Evolutionary conservation across 768 basidiomycete genomes (phyloP), one percentile per base, ranked within the genome.

Genomic region (Termitomyces sp.): DNA sequence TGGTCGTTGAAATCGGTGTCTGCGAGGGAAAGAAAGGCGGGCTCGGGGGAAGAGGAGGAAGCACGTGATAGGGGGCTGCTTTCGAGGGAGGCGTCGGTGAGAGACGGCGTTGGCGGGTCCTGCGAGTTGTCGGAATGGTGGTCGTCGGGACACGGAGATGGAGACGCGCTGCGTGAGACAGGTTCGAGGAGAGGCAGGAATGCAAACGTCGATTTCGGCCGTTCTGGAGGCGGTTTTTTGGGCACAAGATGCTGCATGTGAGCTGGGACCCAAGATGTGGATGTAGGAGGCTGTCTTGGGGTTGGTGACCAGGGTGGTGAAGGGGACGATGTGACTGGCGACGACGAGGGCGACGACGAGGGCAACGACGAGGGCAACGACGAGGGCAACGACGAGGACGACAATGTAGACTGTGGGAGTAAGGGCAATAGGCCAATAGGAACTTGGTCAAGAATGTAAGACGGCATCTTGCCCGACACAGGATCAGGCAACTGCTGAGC

Each of bases 361-460:
- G 26, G 26, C 26, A 6, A 28, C 28, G 28, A 28, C 28, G 28
- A 28, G 28, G 26, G 2, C 26, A 7, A 28, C 1, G 28, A 28
- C 28, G 2, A 28, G 4, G 28, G 28, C 28, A 28, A 60, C 7
- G 64, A 53, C 22, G 58, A 40, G 5, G 50, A 44, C 4, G 59
- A 54, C 19, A 54, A 53, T 14, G 32, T n/a, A 41, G 62, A 37
- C 24, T 71, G 66, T 8, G 74, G 64, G 24, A 77, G 74, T 24
- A 88, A 73, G 0, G 85, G 87, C 2, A 88, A 63, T 0, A 88
- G 74, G 3, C 77, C 77, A 40, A 88, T 84, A 38, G 87, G 87
- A 6, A 88, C 85, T 12, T 73, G 71, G 32, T 75, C 71, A 45
- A 80, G 74, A 58, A 72, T 76, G 45, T 75, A 76, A 41, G 70